Base-by-base conservation (phyloP, 495 filamentous ascomycete species). In the Penicillium desertorum region DNA sequence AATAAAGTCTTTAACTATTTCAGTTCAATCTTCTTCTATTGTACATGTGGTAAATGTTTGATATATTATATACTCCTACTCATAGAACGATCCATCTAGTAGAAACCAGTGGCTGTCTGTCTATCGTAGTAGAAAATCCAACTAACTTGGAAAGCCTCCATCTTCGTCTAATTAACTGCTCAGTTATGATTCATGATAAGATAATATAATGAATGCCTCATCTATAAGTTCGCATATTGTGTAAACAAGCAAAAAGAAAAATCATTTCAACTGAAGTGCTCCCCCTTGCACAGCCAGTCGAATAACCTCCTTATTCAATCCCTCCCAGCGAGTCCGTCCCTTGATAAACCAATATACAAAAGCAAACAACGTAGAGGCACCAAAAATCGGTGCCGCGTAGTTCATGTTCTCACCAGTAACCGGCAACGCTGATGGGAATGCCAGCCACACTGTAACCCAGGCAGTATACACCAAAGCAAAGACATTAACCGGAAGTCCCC, bases 351-450 rank as follows among this genome's bases (percentile, higher is more conserved):
- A 71, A 23, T 62, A 60, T 2, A 53, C 48, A 36, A 70, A 47
- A 6, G 63, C 57, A 37, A 71, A 62, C 6, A 67, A 17, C 14
- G 67, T 61, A 14, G 60, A 51, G 5, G 54, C 59, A 5, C 37
- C 61, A 50, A 69, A 65, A 12, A 69, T 64, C 7, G 66, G 62
- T 2, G 57, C 34, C 0, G 65, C 62, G 51, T 69, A 72, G 34
- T 72, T 71, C 65, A 71, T 63, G 25, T 58, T 62, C 43, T 51
- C 45, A 0, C 63, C 61, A 6, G 65, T 67, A 37, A 71, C 59
- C 8, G 69, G 65, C 19, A 63, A 43, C n/a, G 56, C 50, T 1
- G 55, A 42, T 1, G 69, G 69, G 25, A 67, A 72, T 3, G 62
- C 57, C 29, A 69, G 23, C 51, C 65, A 72, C 9, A 72, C 53